Evolutionary conservation across 139 green algal genomes (phyloP).

Genomic region (Coelastrella sp.): DNA sequence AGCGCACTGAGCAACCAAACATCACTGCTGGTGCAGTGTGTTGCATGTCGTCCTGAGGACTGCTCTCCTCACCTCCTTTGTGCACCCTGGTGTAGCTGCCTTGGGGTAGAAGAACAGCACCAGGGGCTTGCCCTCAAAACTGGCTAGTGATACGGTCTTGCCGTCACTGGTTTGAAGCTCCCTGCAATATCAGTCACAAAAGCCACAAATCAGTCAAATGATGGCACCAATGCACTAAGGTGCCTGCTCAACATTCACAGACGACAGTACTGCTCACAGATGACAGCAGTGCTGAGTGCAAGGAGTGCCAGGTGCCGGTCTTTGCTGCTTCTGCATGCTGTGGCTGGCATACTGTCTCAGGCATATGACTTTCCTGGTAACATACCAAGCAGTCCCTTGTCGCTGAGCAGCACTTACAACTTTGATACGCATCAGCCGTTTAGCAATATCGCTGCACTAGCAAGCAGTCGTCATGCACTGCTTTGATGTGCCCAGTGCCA

Average conservation of each 20-base stretch:
- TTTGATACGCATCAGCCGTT: too few species aligned
- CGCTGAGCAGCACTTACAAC: too few species aligned
- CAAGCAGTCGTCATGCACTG: too few species aligned
- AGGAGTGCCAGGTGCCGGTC: too few species aligned
- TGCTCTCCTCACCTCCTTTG: constrained; percentile 47
- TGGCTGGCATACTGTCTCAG: too few species aligned
- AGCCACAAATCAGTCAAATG: not conserved
- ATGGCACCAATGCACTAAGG: not conserved
- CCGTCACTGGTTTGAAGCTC: constrained; percentile 61
- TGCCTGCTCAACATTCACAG: not conserved
- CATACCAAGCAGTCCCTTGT: too few species aligned
- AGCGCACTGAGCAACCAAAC: too few species aligned
- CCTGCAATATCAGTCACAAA: constrained; percentile 45
- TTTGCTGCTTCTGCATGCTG: too few species aligned
- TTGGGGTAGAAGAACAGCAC: constrained; percentile 83
- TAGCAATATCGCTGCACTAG: too few species aligned
- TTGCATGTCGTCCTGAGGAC: not conserved
- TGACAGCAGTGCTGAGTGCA: not conserved
- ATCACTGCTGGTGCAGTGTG: not conserved
- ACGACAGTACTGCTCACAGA: not conserved
- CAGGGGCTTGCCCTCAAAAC: constrained; percentile 58
- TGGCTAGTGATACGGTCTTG: constrained; percentile 54
- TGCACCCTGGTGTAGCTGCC: constrained; percentile 72
- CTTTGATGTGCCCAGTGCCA: not conserved
- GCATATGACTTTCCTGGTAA: too few species aligned